phyloP scores from a whole-genome alignment of 176 grass and related monocot species.

The Carex littledalei region DNA sequence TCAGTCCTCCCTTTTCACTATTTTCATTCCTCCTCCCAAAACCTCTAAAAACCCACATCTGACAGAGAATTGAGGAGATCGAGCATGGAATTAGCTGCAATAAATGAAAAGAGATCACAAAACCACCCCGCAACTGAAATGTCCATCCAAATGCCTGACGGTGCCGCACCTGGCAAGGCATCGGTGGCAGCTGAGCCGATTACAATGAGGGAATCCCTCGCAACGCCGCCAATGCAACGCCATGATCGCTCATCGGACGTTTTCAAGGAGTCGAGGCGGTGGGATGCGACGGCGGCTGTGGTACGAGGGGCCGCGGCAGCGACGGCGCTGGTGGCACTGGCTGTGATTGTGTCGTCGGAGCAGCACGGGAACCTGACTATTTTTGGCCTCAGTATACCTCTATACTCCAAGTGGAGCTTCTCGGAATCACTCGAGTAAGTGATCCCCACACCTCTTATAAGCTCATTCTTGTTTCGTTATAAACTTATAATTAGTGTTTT shows the following conservation, averaged over 20 bases:
- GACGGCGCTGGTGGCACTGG: conserved; percentile 43
- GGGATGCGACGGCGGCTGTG: conserved; percentile 33
- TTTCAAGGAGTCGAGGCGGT: conserved; percentile 21
- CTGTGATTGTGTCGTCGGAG: conserved; percentile 57
- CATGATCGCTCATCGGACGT: background rate
- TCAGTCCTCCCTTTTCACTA: background rate
- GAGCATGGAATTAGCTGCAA: background rate
- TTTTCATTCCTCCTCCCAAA: background rate
- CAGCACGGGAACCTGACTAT: conserved; percentile 51
- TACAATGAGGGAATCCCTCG: background rate
- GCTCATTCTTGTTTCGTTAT: background rate
- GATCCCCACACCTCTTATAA: background rate
- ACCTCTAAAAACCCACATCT: background rate
- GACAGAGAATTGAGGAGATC: background rate
- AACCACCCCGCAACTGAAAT: conserved; percentile 13
- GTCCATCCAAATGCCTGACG: conserved; percentile 47
- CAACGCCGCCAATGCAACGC: background rate
- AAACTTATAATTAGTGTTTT: background rate
- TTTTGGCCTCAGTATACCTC: conserved; percentile 56
- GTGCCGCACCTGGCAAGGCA: conserved; percentile 5
- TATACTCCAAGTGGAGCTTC: conserved; percentile 85
- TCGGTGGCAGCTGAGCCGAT: conserved; percentile 9
- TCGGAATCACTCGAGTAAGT: conserved; percentile 69
- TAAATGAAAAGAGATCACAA: conserved; percentile 4
- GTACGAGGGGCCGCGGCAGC: conserved; percentile 34